These are phyloP conservation scores for Termitomyces sp. DNA, from an alignment of 768 basidiomycete genomes.

Conservation along the genomic window DNA sequence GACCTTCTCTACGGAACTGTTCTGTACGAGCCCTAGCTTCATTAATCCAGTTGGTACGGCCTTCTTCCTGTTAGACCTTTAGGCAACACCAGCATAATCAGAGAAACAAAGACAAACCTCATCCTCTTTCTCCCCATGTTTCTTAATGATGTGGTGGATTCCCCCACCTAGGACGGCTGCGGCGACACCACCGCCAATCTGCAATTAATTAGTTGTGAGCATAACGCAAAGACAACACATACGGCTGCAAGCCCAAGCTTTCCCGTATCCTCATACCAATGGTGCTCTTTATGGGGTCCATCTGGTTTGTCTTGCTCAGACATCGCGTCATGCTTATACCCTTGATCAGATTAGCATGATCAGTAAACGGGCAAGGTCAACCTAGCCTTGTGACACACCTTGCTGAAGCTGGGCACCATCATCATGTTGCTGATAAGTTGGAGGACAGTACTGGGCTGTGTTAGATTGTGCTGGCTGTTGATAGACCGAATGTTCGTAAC, in stretches of 20 bases:
- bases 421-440: conserved; percentile 17
- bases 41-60: conserved; percentile 45
- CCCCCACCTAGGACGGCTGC: conserved; percentile 5
- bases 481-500: conserved; percentile 22
- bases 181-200: conserved; percentile 64
- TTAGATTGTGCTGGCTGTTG: conserved; percentile 22
- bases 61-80: conserved; percentile 36
- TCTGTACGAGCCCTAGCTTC: conserved; percentile 54
- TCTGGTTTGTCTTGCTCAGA: conserved; percentile 11
- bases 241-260: conserved; percentile 57
- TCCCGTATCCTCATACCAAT: conserved; percentile 51
- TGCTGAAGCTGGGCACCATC: conserved; percentile 14
- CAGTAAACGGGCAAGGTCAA: neutral
- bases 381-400: neutral
- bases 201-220: conserved; percentile 8
- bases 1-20: conserved; percentile 38
- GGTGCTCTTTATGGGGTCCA: conserved; percentile 45
- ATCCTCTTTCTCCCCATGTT: conserved; percentile 50
- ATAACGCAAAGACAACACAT: conserved; percentile 1
- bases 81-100: neutral
- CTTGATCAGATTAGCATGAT: conserved; percentile 5
- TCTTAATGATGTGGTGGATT: conserved; percentile 1
- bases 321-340: conserved; percentile 7
- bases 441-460: conserved; percentile 23
- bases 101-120: conserved; percentile 32